Evolutionary conservation across 2,329 filamentous ascomycete species (phyloP), one percentile per base, ranked within the genome.

Genomic region (Verticillium klebahnii): DNA sequence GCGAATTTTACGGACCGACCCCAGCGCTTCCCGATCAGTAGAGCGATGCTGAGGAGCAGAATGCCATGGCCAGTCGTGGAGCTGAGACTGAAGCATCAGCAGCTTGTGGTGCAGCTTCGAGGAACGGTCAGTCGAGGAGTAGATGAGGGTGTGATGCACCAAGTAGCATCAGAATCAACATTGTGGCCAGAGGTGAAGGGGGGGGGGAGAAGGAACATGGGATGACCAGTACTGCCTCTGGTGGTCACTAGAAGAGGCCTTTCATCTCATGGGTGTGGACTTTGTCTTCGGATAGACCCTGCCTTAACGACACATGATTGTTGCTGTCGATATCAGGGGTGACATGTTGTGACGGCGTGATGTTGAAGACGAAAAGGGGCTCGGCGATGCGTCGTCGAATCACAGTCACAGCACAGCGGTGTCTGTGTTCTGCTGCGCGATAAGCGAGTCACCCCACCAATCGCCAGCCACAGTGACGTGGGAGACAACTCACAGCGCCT

Each of bases 51-150:
- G 32, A 50, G 40, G 40, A 50, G 40, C 40, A 50, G 40, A 19
- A 12, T 50, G 9, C n/a, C 19, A 25, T 9, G 40, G 40, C 64
- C 65, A 69, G 59, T 68, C 67, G 11, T 32, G 63, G 60, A 61
- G 56, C 60, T n/a, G 19, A 50, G 9, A 19, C 37, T n/a, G 19
- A 50, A 14, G 19, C 7, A 19, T 50, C 19, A 23, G 8, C 40
- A 25, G n/a, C 19, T 14, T 25, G 40, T n/a, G n/a, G 19, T 2
- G 23, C 8, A 23, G 40, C n/a, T 25, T 50, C n/a, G 9, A 50
- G 23, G 40, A 19, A 23, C 19, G 8, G 7, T 3, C 40, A 23
- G 5, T 50, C 11, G 7, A n/a, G n/a, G 19, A 9, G 9, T 50
- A 9, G 12, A 50, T 7, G 11, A 50, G 9, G 39, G 14, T 11